Evolutionary conservation across 1,284 basidiomycete species (phyloP), one percentile per base, ranked within the genome.

Genomic region (Agaricales sp.): DNA sequence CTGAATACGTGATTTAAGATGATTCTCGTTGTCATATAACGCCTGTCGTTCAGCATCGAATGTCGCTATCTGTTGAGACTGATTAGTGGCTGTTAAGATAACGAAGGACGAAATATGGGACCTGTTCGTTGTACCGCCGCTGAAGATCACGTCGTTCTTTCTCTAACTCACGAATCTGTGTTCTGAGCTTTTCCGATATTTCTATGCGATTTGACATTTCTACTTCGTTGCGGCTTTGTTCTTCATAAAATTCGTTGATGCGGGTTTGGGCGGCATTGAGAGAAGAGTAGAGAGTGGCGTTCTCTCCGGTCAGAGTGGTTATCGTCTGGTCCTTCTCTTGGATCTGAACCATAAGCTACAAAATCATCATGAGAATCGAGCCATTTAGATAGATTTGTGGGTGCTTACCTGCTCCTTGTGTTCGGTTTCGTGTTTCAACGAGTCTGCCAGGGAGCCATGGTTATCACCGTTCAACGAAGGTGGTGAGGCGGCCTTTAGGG

Each of bases 11-110:
- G 87, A 90, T 64, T 88, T 90, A 50, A 90, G 77, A 64, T 90
- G 87, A 60, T 89, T 84, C 56, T 90, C 87, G 59, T 87, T 89
- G 65, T 90, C 87, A 58, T 89, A 90, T 61, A 88, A 86, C 13
- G 87, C 77, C 62, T 90, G 87, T 43, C 87, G 79, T 63, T 90
- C 87, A 11, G 87, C 84, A 61, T 90, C 87, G 59, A 89, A 90
- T 3, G 83, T 85, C 19, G 76, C 66, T 20, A 80, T 85, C 85
- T 90, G 57, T 11, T 11, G 11, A 12, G 30, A 12, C 12, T 16
- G 16, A 37, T 37, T 37, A 37, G 30, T 16, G 16, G 11, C 30
- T 37, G n/a, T n/a, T n/a, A n/a, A n/a, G 46, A 55, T 51, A 51
- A 49, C 45, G 49, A 50, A 48, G 49, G 53, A 57, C 54, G 51